Evolutionary conservation across 2,329 filamentous ascomycete genomes (phyloP), one percentile per base, ranked within the genome.

Genomic region (Davidsoniella eucalypti): DNA sequence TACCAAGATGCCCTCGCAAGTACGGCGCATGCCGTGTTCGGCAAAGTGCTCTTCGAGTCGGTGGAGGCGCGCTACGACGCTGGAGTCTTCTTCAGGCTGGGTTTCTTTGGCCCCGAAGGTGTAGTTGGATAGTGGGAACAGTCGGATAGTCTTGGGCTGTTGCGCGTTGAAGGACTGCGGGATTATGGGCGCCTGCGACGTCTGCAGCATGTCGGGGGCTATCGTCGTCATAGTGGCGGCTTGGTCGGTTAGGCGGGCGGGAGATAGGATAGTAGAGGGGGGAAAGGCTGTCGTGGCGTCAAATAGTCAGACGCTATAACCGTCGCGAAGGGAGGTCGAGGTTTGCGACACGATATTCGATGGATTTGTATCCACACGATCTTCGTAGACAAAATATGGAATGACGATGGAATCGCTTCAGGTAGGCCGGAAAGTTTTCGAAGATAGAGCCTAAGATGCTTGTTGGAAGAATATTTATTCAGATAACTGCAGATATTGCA

Each of bases 21-120:
- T 96, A 51, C 92, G 82, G 52, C 92, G 82, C 92, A 98, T 98
- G 61, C 92, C 92, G 71, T 96, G 80, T 55, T 82, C 74, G 26
- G 77, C 72, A 65, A 94, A 98, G 67, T 98, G 88, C 63, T 96
- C 88, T 64, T 96, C 87, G n/a, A 98, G 75, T 7, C 92, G 81
- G 69, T 90, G 88, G 56, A 98, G 72, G 2, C 92, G 84, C 51
- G 92, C 88, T 52, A 94, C 78, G 2, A 98, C 92, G 0, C 87
- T 95, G 0, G 90, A 88, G 61, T 98, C 92, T 67, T 98, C 92
- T 67, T 98, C 92, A 2, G 90, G 92, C 64, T 98, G 92, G 18
- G 85, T 93, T 70, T 96, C 92, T 68, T 98, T 98, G 54, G 93
- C 94, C 55, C 90, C 90, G 61, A 98, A 96, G 21, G 92, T 96